These are phyloP conservation scores for Saturnispora zaruensis DNA, from an alignment of 805 yeast species.

Conservation along the genomic window DNA sequence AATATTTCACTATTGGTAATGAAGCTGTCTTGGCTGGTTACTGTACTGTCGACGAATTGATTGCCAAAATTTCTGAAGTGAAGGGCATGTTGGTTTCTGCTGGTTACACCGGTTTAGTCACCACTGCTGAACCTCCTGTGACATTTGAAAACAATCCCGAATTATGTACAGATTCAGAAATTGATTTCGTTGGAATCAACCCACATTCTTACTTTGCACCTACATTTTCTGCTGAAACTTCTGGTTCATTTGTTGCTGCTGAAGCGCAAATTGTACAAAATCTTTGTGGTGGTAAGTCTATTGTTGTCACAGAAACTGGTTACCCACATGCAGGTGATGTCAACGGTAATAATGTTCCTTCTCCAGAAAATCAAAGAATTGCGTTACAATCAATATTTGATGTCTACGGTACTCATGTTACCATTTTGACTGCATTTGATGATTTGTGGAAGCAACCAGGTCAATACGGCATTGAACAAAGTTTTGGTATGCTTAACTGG, in stretches of 20 bases:
- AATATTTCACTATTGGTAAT: conserved; percentile 75
- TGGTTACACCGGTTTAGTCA: conserved; percentile 69
- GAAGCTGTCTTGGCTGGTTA: conserved; percentile 70
- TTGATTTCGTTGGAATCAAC: conserved; percentile 81
- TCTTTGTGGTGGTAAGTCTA: conserved; percentile 47
- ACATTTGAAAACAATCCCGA: conserved; percentile 52
- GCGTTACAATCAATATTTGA: conserved; percentile 61
- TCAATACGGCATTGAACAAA: conserved; percentile 75
- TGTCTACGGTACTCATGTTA: conserved; percentile 48
- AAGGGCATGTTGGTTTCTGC: conserved; percentile 49
- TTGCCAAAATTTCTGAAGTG: conserved; percentile 56
- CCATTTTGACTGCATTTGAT: conserved; percentile 70
- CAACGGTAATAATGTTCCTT: conserved; percentile 70
- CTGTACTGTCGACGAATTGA: conserved; percentile 52
- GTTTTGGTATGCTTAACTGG: conserved; percentile 56
- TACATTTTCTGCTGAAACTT: conserved; percentile 51
- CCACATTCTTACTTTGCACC: conserved; percentile 80
- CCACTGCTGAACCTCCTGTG: conserved; percentile 89
- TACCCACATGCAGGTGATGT: conserved; percentile 69
- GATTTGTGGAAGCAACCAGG: conserved; percentile 89
- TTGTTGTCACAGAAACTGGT: conserved; percentile 78
- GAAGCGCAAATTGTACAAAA: conserved; percentile 49
- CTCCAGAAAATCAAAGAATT: conserved; percentile 54
- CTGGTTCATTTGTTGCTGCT: conserved; percentile 56
- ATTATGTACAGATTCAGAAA: conserved; percentile 59